Conservation (phyloP, 2,329 filamentous ascomycete genomes). For the Westerdykella sp. region DNA sequence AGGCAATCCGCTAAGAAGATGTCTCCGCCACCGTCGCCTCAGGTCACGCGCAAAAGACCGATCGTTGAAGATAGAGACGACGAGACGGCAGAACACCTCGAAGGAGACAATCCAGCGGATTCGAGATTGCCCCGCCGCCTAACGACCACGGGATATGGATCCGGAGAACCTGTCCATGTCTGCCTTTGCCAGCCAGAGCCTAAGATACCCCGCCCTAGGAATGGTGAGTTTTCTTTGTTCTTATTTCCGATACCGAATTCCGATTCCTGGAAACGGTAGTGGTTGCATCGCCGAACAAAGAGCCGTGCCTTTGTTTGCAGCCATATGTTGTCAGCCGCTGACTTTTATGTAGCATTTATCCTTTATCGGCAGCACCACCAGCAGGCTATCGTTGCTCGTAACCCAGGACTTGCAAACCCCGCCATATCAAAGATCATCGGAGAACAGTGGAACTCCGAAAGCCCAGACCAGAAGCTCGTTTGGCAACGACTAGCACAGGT, state of each 20-base stretch:
- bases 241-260: slow-evolving; percentile 12
- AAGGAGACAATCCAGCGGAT: slow-evolving; percentile 13
- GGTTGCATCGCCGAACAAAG: slow-evolving; percentile 20
- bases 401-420: slow-evolving; percentile 89
- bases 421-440: slow-evolving; percentile 98
- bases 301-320: slow-evolving; percentile 24
- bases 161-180: slow-evolving; percentile 21
- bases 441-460: slow-evolving; percentile 77
- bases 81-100: slow-evolving; percentile 1
- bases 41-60: slow-evolving; percentile 20
- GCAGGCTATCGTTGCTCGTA: slow-evolving; percentile 67
- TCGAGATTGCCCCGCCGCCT: slow-evolving; percentile 10
- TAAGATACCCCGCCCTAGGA: slow-evolving; percentile 64
- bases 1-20: slow-evolving; percentile 13
- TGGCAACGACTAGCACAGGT: slow-evolving; percentile 89
- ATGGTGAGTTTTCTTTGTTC: slow-evolving; percentile 49
- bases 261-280: slow-evolving; percentile 1
- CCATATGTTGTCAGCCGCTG: slow-evolving; percentile 16
- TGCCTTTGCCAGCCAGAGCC: slow-evolving; percentile 66
- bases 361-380: slow-evolving; percentile 93
- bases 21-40: slow-evolving; percentile 16
- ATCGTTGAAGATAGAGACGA: no score
- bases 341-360: slow-evolving; percentile 72
- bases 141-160: no score
- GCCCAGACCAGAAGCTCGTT: slow-evolving; percentile 66